A percentile compares a stretch with the other conserved stretches of the same genome.
Evolutionary conservation across 257 asterid species (phyloP).

Genomic region (Echium plantagineum): DNA sequence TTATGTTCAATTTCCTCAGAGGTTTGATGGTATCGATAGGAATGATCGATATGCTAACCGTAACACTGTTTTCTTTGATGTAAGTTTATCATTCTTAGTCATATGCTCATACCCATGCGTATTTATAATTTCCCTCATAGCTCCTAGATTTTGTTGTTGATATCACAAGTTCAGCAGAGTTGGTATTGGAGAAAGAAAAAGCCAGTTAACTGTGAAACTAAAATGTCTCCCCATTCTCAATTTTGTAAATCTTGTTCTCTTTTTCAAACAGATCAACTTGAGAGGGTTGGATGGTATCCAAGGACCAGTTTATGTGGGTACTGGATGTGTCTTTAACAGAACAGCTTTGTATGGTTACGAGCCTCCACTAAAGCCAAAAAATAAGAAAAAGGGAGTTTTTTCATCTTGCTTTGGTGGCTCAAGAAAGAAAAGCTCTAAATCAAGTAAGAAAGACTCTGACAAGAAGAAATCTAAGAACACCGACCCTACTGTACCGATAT

Average conservation of each 20-base stretch:
- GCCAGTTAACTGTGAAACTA: not conserved
- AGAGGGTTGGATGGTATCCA: conserved; percentile 72
- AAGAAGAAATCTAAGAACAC: conserved; percentile 31
- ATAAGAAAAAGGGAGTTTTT: conserved; percentile 38
- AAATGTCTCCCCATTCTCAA: conserved; percentile 1
- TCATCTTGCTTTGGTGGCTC: conserved; percentile 38
- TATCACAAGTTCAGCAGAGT: no score
- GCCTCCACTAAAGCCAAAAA: conserved; percentile 32
- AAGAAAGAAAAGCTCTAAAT: conserved; percentile 28
- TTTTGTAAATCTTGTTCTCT: conserved; percentile 3
- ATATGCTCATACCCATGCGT: not conserved
- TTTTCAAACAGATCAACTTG: conserved; percentile 49
- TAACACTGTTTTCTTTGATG: conserved; percentile 22
- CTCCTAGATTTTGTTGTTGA: not conserved
- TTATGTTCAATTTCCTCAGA: conserved; percentile 21
- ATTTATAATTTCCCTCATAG: not conserved
- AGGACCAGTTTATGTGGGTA: conserved; percentile 70
- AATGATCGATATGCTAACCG: conserved; percentile 19
- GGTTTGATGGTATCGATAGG: conserved; percentile 21
- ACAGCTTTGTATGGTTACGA: conserved; percentile 61
- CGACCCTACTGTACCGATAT: conserved; percentile 42
- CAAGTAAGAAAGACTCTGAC: conserved; percentile 25
- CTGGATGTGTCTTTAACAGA: conserved; percentile 65
- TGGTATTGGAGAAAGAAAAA: not conserved
- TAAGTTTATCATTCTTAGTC: conserved; percentile 3